Conservation (phyloP, 805 yeast species). For the Candida railenensis region DNA sequence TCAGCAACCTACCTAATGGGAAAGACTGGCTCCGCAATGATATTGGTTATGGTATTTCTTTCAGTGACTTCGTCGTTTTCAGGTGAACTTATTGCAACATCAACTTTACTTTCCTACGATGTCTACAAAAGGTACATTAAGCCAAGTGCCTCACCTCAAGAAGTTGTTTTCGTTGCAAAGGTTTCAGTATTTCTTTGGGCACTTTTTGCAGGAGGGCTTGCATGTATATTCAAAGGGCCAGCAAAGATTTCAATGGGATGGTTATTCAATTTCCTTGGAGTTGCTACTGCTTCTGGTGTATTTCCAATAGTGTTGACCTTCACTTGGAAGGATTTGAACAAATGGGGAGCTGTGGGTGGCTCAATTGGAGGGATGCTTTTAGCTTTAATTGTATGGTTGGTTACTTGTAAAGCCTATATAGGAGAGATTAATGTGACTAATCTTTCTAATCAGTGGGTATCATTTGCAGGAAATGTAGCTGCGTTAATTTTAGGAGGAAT, state of each 20-base stretch:
- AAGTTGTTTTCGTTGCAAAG: slow-evolving; percentile 23
- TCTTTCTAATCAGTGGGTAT: slow-evolving; percentile 36
- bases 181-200: slow-evolving; percentile 21
- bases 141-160: slow-evolving; percentile 19
- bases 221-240: slow-evolving; percentile 23
- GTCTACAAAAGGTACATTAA: slow-evolving; percentile 24
- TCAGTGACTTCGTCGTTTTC: slow-evolving; percentile 43
- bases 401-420: slow-evolving; percentile 30
- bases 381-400: slow-evolving; percentile 39
- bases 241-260: slow-evolving; percentile 31
- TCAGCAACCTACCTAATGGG: slow-evolving; percentile 22
- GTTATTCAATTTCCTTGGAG: slow-evolving; percentile 34
- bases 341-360: slow-evolving; percentile 36
- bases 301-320: slow-evolving; percentile 22
- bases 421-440: slow-evolving; percentile 36
- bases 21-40: slow-evolving; percentile 25
- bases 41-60: slow-evolving; percentile 33
- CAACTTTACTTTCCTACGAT: slow-evolving; percentile 30
- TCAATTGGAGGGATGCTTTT: slow-evolving; percentile 34
- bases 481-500: slow-evolving; percentile 38
- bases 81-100: slow-evolving; percentile 41
- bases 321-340: slow-evolving; percentile 32
- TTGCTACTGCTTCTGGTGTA: slow-evolving; percentile 25
- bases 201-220: slow-evolving; percentile 17
- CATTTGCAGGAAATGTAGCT: slow-evolving; percentile 40